phyloP scores from a whole-genome alignment of 2,329 filamentous ascomycete genomes.

The Microdochium bolleyi region DNA sequence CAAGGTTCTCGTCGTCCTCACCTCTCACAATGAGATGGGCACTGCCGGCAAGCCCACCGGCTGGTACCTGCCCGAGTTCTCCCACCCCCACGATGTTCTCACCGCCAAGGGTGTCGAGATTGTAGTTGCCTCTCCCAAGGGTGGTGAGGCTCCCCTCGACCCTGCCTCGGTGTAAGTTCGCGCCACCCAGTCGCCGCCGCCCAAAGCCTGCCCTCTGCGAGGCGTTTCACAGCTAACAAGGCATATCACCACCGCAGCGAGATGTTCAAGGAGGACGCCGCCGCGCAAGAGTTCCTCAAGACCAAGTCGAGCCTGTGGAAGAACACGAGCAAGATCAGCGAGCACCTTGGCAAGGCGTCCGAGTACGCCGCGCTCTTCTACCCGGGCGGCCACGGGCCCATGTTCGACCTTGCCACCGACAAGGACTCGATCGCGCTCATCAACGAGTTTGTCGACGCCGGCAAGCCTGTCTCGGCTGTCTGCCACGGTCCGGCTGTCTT shows the following conservation, averaged over 20 bases:
- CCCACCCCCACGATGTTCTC: conserved; percentile 56
- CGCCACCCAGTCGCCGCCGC: background rate
- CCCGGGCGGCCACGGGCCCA: conserved; percentile 53
- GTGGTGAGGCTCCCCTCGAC: conserved; percentile 55
- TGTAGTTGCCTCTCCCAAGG: conserved; percentile 52
- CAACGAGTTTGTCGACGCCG: conserved; percentile 50
- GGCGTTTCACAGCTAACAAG: background rate
- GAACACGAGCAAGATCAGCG: conserved; percentile 49
- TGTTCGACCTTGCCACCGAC: conserved; percentile 59
- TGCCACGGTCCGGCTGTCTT: conserved; percentile 63
- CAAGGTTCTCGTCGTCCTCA: conserved; percentile 65
- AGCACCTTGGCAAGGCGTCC: conserved; percentile 44
- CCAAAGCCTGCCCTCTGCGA: no score
- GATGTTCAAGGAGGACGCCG: conserved; percentile 42
- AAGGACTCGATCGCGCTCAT: conserved; percentile 50
- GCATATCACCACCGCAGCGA: conserved; percentile 15
- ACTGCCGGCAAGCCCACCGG: conserved; percentile 50
- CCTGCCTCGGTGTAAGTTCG: conserved; percentile 35
- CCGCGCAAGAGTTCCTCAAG: conserved; percentile 45
- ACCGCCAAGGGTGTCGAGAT: conserved; percentile 40
- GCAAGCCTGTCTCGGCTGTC: conserved; percentile 58
- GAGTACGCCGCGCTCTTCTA: conserved; percentile 58
- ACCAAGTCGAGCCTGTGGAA: conserved; percentile 54
- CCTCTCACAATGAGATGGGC: conserved; percentile 47
- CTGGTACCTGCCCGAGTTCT: conserved; percentile 63